Evolutionary conservation across 257 asterid genomes (phyloP).

Genomic region (Solanum pimpinellifolium): DNA sequence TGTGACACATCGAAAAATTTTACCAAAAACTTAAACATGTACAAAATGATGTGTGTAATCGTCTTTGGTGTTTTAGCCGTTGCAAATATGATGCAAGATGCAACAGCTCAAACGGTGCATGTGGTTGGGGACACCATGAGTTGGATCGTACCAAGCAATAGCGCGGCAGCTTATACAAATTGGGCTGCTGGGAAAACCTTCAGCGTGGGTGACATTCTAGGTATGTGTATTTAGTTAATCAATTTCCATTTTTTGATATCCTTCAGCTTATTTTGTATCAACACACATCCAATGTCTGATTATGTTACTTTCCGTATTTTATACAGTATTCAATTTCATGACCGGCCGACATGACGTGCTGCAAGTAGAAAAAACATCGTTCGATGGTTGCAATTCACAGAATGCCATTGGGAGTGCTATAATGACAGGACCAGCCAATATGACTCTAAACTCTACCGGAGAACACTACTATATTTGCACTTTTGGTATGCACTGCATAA

Average conservation of each 20-base stretch:
- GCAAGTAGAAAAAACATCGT: constrained; percentile 1
- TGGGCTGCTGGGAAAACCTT: constrained; percentile 30
- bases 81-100: not conserved
- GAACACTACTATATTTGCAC: constrained; percentile 16
- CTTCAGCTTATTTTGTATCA: not conserved
- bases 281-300: not conserved
- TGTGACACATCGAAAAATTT: not conserved
- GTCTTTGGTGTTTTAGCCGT: constrained; percentile 4
- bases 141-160: constrained; percentile 21
- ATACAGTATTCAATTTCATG: not conserved
- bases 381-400: not conserved
- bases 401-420: not conserved
- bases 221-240: not conserved
- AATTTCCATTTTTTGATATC: not conserved
- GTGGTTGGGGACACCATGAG: constrained; percentile 24
- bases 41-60: not conserved
- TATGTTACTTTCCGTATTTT: not conserved
- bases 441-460: constrained; percentile 3
- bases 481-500: not conserved
- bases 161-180: constrained; percentile 6
- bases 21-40: not conserved
- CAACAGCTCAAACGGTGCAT: constrained; percentile 18
- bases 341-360: not conserved
- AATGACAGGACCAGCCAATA: not conserved
- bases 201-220: constrained; percentile 27